Conservation (phyloP, 2,329 filamentous ascomycete species). For the Aspergillus ibericus region DNA sequence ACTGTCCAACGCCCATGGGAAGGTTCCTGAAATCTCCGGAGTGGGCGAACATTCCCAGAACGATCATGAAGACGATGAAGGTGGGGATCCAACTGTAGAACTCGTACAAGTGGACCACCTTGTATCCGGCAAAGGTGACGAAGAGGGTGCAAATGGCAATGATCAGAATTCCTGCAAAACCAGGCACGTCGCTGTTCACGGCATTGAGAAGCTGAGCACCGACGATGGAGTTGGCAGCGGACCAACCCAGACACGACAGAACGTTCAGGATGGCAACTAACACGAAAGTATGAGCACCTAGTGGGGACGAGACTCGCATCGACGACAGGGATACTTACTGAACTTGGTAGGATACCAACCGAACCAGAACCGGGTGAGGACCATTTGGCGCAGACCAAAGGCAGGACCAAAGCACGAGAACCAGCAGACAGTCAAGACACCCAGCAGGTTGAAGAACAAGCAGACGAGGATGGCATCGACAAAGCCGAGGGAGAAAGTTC, state of each 20-base stretch:
- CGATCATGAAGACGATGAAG: conserved; percentile 70
- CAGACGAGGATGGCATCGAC: conserved; percentile 70
- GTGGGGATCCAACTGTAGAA: conserved; percentile 73
- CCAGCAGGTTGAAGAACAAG: conserved; percentile 73
- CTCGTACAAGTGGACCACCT: conserved; percentile 75
- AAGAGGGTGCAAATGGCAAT: conserved; percentile 68
- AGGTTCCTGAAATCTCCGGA: conserved; percentile 64
- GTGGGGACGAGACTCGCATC: not conserved
- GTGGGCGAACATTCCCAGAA: conserved; percentile 66
- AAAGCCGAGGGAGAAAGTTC: conserved; percentile 69
- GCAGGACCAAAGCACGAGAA: conserved; percentile 74
- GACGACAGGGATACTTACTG: conserved; percentile 47
- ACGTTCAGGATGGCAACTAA: conserved; percentile 69
- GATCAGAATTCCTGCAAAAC: conserved; percentile 72
- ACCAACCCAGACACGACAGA: conserved; percentile 72
- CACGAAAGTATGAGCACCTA: not conserved
- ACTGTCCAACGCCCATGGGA: conserved; percentile 59
- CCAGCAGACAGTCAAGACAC: conserved; percentile 70
- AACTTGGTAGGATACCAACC: conserved; percentile 70
- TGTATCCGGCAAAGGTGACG: conserved; percentile 73
- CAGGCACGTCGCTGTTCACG: conserved; percentile 68
- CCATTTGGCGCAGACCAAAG: conserved; percentile 77
- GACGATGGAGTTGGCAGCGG: conserved; percentile 74
- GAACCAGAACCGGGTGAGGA: conserved; percentile 75
- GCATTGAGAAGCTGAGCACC: conserved; percentile 75